A percentile compares a stretch with the other conserved stretches of the same genome.
Evolutionary conservation across 2,329 filamentous ascomycete genomes (phyloP).

Genomic region (Metarhizium rileyi): DNA sequence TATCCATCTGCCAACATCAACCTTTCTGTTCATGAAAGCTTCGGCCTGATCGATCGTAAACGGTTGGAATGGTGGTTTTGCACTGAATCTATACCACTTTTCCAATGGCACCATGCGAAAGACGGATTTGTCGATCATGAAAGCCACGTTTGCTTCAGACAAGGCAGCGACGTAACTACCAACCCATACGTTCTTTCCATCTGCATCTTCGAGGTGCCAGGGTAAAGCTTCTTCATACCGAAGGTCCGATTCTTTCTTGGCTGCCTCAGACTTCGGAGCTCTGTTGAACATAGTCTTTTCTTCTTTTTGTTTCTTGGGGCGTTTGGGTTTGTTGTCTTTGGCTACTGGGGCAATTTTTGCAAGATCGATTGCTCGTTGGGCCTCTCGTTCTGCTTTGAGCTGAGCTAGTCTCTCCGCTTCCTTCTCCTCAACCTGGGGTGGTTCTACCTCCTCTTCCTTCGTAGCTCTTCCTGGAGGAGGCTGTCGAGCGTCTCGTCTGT

Average conservation of each 20-base stretch:
- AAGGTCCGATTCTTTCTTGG: conserved; percentile 59
- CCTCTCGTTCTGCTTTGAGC: conserved; percentile 67
- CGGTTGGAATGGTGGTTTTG: conserved; percentile 69
- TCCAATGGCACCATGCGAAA: conserved; percentile 87
- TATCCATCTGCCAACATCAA: conserved; percentile 70
- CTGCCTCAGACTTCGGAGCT: conserved; percentile 70
- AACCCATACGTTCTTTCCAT: conserved; percentile 90
- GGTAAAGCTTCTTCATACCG: conserved; percentile 93
- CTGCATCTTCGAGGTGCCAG: conserved; percentile 95
- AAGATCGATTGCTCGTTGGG: conserved; percentile 75
- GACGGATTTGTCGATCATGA: conserved; percentile 57
- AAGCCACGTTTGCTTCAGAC: conserved; percentile 74
- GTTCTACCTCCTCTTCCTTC: conserved; percentile 45
- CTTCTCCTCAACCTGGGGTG: conserved; percentile 40
- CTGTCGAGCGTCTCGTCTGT: conserved; percentile 76
- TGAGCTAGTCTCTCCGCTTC: conserved; percentile 59
- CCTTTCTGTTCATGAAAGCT: conserved; percentile 69
- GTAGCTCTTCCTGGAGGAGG: conserved; percentile 53
- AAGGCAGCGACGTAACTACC: conserved; percentile 84
- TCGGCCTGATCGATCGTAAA: conserved; percentile 80
- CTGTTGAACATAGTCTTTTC: conserved; percentile 85
- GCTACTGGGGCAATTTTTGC: conserved; percentile 85
- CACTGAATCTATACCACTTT: conserved; percentile 86
- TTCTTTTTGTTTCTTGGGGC: conserved; percentile 56
- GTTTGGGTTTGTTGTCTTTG: conserved; percentile 44